These are phyloP conservation scores for Cladophialophora chaetospira DNA, from an alignment of 2,329 filamentous ascomycete genomes.

Conservation along the genomic window DNA sequence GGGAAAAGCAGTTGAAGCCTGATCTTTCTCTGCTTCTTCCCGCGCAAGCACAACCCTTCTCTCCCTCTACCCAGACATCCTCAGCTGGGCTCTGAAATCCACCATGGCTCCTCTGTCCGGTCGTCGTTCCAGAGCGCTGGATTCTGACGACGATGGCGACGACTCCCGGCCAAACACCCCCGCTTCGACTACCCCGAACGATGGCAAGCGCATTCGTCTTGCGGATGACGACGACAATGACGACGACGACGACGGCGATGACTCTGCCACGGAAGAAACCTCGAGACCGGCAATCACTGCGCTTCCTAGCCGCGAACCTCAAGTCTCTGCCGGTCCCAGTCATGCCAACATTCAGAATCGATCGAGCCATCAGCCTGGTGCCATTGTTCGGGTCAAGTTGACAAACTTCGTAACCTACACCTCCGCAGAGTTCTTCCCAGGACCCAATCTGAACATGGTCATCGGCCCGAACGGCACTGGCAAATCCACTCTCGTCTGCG, in stretches of 20 bases:
- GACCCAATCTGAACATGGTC: slow-evolving; percentile 95
- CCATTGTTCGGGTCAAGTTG: slow-evolving; percentile 84
- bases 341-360: background rate
- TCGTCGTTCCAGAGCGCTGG: slow-evolving; percentile 26
- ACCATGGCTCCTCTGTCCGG: slow-evolving; percentile 21
- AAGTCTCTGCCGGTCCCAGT: background rate
- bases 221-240: slow-evolving; percentile 17
- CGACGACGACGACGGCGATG: slow-evolving; percentile 19
- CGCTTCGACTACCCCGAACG: slow-evolving; percentile 29
- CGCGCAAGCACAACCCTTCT: background rate
- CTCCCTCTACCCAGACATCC: background rate
- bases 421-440: slow-evolving; percentile 84
- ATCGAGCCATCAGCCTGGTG: slow-evolving; percentile 64
- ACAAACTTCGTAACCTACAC: slow-evolving; percentile 95
- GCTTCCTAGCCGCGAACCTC: background rate
- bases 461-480: slow-evolving; percentile 98
- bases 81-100: background rate
- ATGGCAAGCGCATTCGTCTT: slow-evolving; percentile 32
- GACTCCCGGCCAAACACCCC: slow-evolving; percentile 31
- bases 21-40: background rate
- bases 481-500: slow-evolving; percentile 95
- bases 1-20: background rate
- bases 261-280: background rate
- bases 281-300: background rate
- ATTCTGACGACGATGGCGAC: slow-evolving; percentile 30